These are phyloP conservation scores for Capsicum baccatum DNA, from an alignment of 257 asterid genomes.

Conservation along the genomic window DNA sequence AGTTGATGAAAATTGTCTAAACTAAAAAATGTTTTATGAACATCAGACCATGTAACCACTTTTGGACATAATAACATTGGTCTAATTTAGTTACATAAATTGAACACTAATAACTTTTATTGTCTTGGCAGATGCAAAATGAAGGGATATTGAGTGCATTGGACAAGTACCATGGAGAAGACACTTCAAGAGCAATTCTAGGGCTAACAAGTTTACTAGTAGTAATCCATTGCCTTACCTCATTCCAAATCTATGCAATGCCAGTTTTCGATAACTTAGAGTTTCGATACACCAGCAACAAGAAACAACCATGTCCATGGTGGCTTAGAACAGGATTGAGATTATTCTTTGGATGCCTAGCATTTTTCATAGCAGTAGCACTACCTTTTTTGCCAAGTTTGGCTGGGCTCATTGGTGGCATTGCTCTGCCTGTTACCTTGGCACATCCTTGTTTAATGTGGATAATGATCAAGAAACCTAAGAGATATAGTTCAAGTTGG, in stretches of 20 bases:
- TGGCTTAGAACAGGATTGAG: constrained; percentile 69
- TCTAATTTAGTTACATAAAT: neutral
- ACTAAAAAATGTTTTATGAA: no score
- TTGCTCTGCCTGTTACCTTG: constrained; percentile 76
- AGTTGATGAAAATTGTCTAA: neutral
- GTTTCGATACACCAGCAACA: constrained; percentile 75
- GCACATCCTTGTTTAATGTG: constrained; percentile 95
- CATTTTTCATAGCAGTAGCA: constrained; percentile 80
- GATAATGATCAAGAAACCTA: constrained; percentile 67
- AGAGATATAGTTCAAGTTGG: constrained; percentile 58
- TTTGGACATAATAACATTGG: neutral
- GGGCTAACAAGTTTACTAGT: constrained; percentile 67
- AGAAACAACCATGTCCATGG: constrained; percentile 75
- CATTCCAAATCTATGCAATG: constrained; percentile 95
- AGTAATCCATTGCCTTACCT: constrained; percentile 73
- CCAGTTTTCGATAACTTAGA: constrained; percentile 91
- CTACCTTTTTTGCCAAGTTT: constrained; percentile 74
- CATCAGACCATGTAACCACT: neutral
- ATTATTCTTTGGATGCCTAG: constrained; percentile 71
- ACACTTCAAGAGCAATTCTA: constrained; percentile 53
- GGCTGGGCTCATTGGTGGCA: constrained; percentile 83
- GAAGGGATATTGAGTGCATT: constrained; percentile 78
- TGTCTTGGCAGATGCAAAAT: constrained; percentile 64
- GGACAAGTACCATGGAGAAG: constrained; percentile 63
- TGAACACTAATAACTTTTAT: neutral